Evolutionary conservation across 768 basidiomycete species (phyloP), one percentile per base, ranked within the genome.

Genomic region (Panaeolus cyanescens): DNA sequence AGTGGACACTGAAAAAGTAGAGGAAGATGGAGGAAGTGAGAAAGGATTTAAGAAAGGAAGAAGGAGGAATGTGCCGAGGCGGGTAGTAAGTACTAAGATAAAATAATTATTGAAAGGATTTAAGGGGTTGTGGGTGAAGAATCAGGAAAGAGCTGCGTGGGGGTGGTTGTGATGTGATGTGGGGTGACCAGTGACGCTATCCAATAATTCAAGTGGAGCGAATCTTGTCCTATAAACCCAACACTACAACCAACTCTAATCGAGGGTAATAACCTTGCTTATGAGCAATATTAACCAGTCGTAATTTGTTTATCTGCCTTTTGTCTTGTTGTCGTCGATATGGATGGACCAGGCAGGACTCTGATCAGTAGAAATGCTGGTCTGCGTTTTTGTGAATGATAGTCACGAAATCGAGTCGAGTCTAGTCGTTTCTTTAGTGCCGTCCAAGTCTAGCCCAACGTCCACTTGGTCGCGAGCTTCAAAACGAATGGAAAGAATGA

Each of bases 81-180:
- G 15, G 17, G 30, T 25, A 50, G 8, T 22, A 13, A 50, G 17
- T 25, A 20, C 25, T 25, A 30, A 6, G 13, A 34, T 13, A 34
- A 34, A 34, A 34, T 34, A 7, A 34, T 34, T 7, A 34, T 34
- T 19, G 10, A 17, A 40, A 40, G n/a, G 45, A 28, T 28, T 22
- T 50, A 4, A 50, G 45, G 45, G 45, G 45, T 50, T 13, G 2
- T 13, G 2, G 39, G 1, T 7, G 25, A 42, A 42, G 40, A 42
- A 42, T 50, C 19, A 50, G 45, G 45, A 50, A 50, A 50, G 45
- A 50, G 45, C 22, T 50, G 45, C 45, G 45, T 50, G 45, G 45
- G 45, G 45, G 45, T 50, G 45, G n/a, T 50, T 50, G 45, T 50
- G 45, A 50, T 50, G 45, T 50, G 45, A 50, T 50, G 45, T 50